These are phyloP conservation scores for Ophiocordyceps sinensis DNA, from an alignment of 2,329 filamentous ascomycete genomes.

Conservation along the genomic window DNA sequence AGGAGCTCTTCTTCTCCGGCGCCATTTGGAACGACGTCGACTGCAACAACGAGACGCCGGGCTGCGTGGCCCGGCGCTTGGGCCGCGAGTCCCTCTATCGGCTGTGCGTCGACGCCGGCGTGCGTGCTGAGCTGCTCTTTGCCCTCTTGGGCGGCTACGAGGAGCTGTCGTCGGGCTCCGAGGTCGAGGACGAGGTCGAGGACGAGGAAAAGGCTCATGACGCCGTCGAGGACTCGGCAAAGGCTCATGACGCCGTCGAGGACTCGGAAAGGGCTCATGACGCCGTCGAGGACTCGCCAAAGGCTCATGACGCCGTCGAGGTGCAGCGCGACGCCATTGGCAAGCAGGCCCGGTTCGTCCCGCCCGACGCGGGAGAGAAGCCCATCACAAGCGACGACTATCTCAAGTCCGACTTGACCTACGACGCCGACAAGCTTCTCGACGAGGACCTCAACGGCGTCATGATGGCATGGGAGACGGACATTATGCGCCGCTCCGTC, in stretches of 20 bases:
- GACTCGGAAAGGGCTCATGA: slow-evolving; percentile 8
- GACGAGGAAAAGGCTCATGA: slow-evolving; percentile 9
- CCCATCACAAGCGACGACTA: slow-evolving; percentile 52
- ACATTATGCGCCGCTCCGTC: slow-evolving; percentile 71
- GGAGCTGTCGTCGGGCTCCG: slow-evolving; percentile 45
- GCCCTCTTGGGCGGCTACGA: slow-evolving; percentile 73
- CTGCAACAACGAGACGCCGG: slow-evolving; percentile 73
- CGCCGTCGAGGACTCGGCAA: slow-evolving; percentile 7
- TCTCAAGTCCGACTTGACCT: slow-evolving; percentile 51
- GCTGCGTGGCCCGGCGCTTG: slow-evolving; percentile 64
- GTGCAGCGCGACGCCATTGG: no score
- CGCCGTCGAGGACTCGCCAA: slow-evolving; percentile 7
- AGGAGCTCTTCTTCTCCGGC: slow-evolving; percentile 68
- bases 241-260: neutral
- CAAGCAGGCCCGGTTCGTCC: slow-evolving; percentile 8
- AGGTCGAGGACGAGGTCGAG: slow-evolving; percentile 26
- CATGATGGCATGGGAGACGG: slow-evolving; percentile 88
- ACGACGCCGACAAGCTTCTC: slow-evolving; percentile 51
- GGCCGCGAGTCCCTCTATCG: slow-evolving; percentile 61
- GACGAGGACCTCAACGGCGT: slow-evolving; percentile 68
- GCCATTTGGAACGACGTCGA: slow-evolving; percentile 98
- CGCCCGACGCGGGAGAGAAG: slow-evolving; percentile 23
- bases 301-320: neutral
- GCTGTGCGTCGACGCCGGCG: slow-evolving; percentile 75
- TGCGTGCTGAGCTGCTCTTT: slow-evolving; percentile 78